phyloP scores from a whole-genome alignment of 2,329 filamentous ascomycete genomes.

The Fusarium dlaminii region DNA sequence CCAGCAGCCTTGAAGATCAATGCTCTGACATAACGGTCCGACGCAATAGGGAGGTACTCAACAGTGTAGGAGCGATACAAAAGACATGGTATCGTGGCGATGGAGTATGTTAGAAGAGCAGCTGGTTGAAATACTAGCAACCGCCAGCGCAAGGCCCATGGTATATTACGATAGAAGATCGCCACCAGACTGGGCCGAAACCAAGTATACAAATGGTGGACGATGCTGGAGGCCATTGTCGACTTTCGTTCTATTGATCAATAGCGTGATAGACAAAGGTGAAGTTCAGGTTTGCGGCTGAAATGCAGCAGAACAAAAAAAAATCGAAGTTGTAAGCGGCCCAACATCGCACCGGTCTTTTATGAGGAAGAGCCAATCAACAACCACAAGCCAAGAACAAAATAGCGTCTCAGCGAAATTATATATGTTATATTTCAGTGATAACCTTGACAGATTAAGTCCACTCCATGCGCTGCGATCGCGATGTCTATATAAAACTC shows the following conservation, averaged over 20 bases:
- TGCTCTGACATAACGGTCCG: constrained; percentile 41
- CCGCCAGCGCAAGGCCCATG: constrained; percentile 54
- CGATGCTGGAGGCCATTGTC: constrained; percentile 2
- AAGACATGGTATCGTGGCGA: constrained; percentile 49
- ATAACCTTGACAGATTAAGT: background rate
- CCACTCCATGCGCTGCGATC: too few species aligned
- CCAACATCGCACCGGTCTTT: constrained; percentile 7
- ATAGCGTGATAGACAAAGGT: accelerated
- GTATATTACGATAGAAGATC: constrained; percentile 49
- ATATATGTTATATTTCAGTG: background rate
- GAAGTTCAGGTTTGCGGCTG: background rate
- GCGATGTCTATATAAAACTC: too few species aligned
- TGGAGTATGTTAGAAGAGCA: constrained; percentile 49
- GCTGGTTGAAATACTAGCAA: constrained; percentile 55
- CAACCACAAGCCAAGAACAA: background rate
- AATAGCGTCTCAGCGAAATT: background rate
- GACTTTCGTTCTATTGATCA: accelerated
- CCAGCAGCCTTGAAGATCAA: constrained; percentile 48
- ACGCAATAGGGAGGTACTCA: constrained; percentile 46
- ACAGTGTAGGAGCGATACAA: constrained; percentile 49
- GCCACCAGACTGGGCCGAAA: constrained; percentile 47
- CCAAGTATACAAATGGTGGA: constrained; percentile 28
- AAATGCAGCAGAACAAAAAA: background rate
- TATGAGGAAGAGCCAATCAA: background rate
- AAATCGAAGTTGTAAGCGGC: constrained; percentile 14